phyloP scores from a whole-genome alignment of 1,139 yeast species.

The Kodamaea ohmeri region DNA sequence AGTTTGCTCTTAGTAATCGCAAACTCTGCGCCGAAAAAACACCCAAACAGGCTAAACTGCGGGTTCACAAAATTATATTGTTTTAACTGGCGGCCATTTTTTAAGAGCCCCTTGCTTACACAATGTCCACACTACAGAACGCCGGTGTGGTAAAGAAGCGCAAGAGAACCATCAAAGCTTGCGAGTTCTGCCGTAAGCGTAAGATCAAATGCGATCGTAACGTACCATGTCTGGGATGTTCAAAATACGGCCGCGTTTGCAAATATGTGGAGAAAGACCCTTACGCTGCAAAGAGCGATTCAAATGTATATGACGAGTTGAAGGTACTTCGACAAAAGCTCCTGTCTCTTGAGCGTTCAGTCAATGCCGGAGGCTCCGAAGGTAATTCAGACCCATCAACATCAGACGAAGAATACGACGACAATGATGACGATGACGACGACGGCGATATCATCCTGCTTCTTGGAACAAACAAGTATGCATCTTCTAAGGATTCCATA shows the following conservation, averaged over 20 bases:
- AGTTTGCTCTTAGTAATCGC: too few species aligned
- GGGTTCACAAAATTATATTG: too few species aligned
- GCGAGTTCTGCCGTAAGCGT: conserved; percentile 40
- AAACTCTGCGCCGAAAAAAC: too few species aligned
- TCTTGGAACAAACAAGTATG: conserved; percentile 17
- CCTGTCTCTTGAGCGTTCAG: conserved; percentile 14
- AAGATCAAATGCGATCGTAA: conserved; percentile 46
- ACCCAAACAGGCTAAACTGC: too few species aligned
- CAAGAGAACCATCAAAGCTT: conserved; percentile 36
- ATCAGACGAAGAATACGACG: not conserved
- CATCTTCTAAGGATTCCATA: conserved; percentile 26
- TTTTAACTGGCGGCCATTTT: too few species aligned
- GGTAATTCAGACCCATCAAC: not conserved
- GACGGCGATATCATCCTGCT: conserved; percentile 2
- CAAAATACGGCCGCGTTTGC: conserved; percentile 33
- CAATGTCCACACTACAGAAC: conserved; percentile 1
- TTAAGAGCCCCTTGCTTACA: too few species aligned
- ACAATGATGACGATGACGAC: not conserved
- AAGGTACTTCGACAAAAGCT: conserved; percentile 18
- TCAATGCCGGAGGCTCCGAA: conserved; percentile 5
- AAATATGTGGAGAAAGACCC: conserved; percentile 12
- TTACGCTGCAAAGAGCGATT: conserved; percentile 4
- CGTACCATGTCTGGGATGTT: conserved; percentile 42
- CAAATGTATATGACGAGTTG: conserved; percentile 19
- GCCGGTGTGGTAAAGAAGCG: conserved; percentile 20